Evolutionary conservation across 495 filamentous ascomycete species (phyloP), one percentile per base, ranked within the genome.

Genomic region (Aspergillus asperescens): DNA sequence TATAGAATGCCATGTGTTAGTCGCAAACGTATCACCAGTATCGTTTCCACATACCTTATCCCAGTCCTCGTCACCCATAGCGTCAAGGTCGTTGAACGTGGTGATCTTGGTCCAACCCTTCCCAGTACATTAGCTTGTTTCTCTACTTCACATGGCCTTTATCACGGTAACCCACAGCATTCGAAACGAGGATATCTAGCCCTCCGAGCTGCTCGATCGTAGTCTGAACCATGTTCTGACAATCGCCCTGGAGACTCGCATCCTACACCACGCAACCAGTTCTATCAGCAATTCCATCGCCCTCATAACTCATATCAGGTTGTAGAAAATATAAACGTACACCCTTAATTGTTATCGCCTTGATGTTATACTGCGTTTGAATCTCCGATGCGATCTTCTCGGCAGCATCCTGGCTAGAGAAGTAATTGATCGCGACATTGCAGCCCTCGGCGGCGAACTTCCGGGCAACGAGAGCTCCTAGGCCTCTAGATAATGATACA

Each of bases 361-460:
- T 85, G 42, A 83, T 76, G 4, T 70, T 68, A 56, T 79, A 76
- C 37, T 77, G 65, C 41, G 68, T 67, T 42, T 74, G 63, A 15
- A 87, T 56, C 46, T 78, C 75, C 7, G 71, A 58, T 0, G 74
- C 78, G 10, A 86, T 64, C 19, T 74, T 72, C 43, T 82, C 69
- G 1, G 87, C 86, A 1, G 70, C 67, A 16, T 72, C 66, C 35
- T 62, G 64, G 60, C 70, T 81, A 19, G 77, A 77, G 51, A 76
- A 67, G 59, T 87, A 89, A 63, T 89, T 89, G 62, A 90, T 82
- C 13, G 81, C 83, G 40, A 89, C 65, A 59, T 87, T 87, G 56
- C 70, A 79, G 24, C 83, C 83, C 56, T 86, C 77, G 7, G 72
- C 65, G 5, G 85, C 86, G 61, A 89, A 89, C 31, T 84, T 85